Evolutionary conservation across 345 rosid genomes (phyloP), one percentile per base, ranked within the genome.

Genomic region (Ceriops tagal): DNA sequence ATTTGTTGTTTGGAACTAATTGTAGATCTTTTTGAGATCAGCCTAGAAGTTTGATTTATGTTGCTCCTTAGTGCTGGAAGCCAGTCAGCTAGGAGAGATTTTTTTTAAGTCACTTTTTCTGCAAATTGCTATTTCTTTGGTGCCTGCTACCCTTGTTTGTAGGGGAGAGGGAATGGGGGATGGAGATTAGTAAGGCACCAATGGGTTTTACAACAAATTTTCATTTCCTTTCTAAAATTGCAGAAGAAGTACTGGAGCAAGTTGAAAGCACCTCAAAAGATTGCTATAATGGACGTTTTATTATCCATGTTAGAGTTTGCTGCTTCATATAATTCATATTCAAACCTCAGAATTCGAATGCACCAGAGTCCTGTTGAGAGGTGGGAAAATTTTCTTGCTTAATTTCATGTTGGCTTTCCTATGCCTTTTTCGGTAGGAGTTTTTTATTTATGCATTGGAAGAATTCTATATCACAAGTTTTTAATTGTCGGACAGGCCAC

Each of bases 181-280:
- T 0, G 0, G 5, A 13, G 46, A 18, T 61, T 55, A 21, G 20
- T n/a, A 13, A 32, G 21, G 46, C 49, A 13, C 49, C 58, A 28
- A 6, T 58, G 57, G 11, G 22, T 62, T 49, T 34, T 61, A 5
- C 24, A 34, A n/a, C 43, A 60, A 37, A 26, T 18, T 6, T 71
- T 63, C 55, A 27, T 60, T 18, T 34, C n/a, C 18, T 34, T 55
- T 68, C 68, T 75, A 18, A 69, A 77, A 63, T 72, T 75, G 88
- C 88, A 92, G 99, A 84, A 83, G 80, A 95, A 90, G 71, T 90
- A 92, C 74, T 95, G 99, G 99, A 83, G 77, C 80, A 92, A 84
- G 77, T 73, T 95, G 88, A 88, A 76, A 86, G 79, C 85, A 35
- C 49, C 75, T 8, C 99, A 92, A 78, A 95, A 95, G 84, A 79